Evolutionary conservation across 306 rosid genomes (phyloP), one percentile per base, ranked within the genome.

Genomic region (Dalbergia cultrata): DNA sequence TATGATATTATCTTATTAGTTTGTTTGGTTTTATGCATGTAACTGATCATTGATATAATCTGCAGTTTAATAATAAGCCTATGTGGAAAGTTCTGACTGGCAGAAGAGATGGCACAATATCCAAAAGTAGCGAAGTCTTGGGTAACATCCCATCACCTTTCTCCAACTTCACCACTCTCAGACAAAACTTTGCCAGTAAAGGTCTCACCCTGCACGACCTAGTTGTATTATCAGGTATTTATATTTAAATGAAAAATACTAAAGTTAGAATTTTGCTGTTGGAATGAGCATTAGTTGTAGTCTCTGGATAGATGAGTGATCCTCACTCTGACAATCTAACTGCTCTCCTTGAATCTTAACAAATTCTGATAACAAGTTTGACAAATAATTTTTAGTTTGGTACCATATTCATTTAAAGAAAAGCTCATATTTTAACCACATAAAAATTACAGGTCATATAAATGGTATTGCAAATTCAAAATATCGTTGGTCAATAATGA

Each of bases 61-160:
- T 82, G 59, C 88, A 89, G 92, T 90, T 74, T 54, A 72, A 73
- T 43, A 64, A 75, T 43, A 64, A 75, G 50, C 63, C 84, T 9
- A 8, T 77, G 85, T 90, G 92, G 92, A 69, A 72, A 41, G 93
- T 89, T 64, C 86, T 86, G 8, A 89, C 93, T 6, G 95, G 93
- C 4, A 87, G 93, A 82, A 84, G 91, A 84, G 95, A 91, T 64
- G 95, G 93, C 67, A 77, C 8, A 7, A 82, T 82, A 53, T 89
- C 93, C 0, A 62, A 0, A 16, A 47, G 3, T 6, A 35, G 13
- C 1, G 89, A 89, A 63, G 90, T 53, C 77, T 67, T 71, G 26
- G 31, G 33, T 37, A 75, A 86, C 66, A 37, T 88, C 67, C 92
- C 90, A 33, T 0, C 82, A 21, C 89, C 92, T 26, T 45, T 2